phyloP scores from a whole-genome alignment of 2,329 filamentous ascomycete species.

The Curvularia sp. region DNA sequence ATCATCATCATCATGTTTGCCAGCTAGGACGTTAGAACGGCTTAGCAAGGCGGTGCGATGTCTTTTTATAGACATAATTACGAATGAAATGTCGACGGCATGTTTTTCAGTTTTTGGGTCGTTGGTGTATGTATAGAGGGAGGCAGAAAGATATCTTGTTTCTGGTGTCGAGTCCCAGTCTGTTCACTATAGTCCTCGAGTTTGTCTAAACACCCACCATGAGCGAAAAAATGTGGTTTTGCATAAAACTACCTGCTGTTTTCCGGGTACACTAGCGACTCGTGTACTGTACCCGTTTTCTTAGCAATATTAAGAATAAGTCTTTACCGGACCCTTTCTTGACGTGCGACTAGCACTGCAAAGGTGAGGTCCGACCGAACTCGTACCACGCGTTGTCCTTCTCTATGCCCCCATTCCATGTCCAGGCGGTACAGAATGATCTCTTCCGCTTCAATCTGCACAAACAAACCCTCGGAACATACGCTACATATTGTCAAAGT shows the following conservation, averaged over 20 bases:
- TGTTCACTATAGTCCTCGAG: no score
- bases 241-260: not conserved
- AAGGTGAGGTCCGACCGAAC: not conserved
- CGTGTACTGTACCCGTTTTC: not conserved
- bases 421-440: no score
- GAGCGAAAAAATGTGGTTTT: not conserved
- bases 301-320: not conserved
- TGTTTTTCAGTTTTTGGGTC: no score
- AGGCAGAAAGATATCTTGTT: no score
- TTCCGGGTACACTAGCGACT: not conserved
- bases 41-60: no score
- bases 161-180: conserved; percentile 7
- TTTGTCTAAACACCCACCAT: no score
- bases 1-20: no score
- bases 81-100: no score
- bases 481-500: conserved; percentile 50
- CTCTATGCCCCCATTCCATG: not conserved
- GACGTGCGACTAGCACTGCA: not conserved
- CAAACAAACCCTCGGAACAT: not conserved
- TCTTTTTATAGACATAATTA: no score
- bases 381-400: not conserved
- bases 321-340: not conserved
- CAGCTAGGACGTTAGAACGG: no score
- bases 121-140: not conserved
- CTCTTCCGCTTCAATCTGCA: not conserved